Base-by-base conservation (phyloP, 371 early-diverging fungal species). In the Smittium culicis region DNA sequence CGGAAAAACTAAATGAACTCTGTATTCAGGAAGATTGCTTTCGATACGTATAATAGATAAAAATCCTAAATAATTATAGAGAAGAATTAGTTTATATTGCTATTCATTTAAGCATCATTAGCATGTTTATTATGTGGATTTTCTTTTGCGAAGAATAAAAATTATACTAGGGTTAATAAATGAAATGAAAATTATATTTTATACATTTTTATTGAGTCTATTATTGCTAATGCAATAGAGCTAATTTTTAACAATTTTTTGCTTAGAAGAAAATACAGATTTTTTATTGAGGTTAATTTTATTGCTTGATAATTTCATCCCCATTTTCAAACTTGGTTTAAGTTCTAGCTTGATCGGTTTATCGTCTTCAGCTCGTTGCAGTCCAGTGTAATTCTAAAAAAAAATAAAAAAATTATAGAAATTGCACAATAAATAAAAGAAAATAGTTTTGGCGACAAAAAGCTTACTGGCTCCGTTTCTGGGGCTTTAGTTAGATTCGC, bases 261-360 rank as follows among this genome's bases (percentile, higher is more conserved):
- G 5, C n/a, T 59, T 59, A 11, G 60, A 59, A 27, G 60, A 59
- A 25, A 27, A 73, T 30, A 28, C 61, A 20, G 59, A 45, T 64
- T 72, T 71, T 54, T 71, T 70, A 20, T 55, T 71, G 2, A 65
- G 1, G 1, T 59, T n/a, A 55, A 54, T 35, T 61, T 24, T n/a
- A 24, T 58, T 27, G 70, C 8, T n/a, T 71, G 54, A 33, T 24
- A 54, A 28, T 60, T 67, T 45, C 66, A 20, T 45, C n/a, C 68
- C 63, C 70, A 67, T 29, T 67, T 57, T 70, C 5, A 76, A 61
- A 33, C 72, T 74, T 55, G 83, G 71, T 30, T 78, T 73, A 3
- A 82, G 70, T 28, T 75, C 73, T n/a, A 85, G 73, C 69, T 84
- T 87, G 64, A 90, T 86, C 34, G 86, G 87, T 69, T 80, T 81